These are phyloP conservation scores for Dryadomyces quercus-mongolicae DNA, from an alignment of 2,329 filamentous ascomycete species.

Conservation along the genomic window DNA sequence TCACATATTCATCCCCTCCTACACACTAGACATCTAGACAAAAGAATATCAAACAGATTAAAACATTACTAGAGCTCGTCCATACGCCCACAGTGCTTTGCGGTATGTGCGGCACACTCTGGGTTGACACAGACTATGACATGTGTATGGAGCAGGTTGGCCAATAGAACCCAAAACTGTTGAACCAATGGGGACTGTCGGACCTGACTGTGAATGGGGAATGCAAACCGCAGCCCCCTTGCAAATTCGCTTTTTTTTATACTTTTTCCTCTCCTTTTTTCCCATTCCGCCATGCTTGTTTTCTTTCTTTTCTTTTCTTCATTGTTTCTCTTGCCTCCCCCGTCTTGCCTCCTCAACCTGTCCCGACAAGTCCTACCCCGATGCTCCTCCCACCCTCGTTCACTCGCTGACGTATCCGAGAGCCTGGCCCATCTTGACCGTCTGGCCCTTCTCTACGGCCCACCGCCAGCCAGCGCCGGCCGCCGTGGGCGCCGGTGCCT, in stretches of 20 bases:
- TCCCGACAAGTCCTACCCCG: no score
- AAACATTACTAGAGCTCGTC: not conserved
- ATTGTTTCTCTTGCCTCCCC: not conserved
- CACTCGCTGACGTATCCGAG: conserved; percentile 58
- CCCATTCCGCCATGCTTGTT: not conserved
- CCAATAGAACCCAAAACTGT: not conserved
- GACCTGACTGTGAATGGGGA: not conserved
- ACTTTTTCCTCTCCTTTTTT: not conserved
- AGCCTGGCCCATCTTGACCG: conserved; percentile 77
- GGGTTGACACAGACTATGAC: not conserved
- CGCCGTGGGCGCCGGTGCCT: conserved; percentile 57
- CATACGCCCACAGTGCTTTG: not conserved
- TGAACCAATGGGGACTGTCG: not conserved
- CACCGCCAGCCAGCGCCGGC: conserved; percentile 65
- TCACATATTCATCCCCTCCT: not conserved
- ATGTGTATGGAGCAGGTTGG: not conserved
- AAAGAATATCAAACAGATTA: not conserved
- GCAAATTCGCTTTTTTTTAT: not conserved
- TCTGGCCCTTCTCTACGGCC: conserved; percentile 77
- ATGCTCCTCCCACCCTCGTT: not conserved
- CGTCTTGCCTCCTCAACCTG: not conserved
- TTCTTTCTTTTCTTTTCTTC: not conserved
- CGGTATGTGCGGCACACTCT: not conserved
- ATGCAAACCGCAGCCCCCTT: not conserved
- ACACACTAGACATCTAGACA: not conserved